These are phyloP conservation scores for Bipolaris victoriae DNA, from an alignment of 2,329 filamentous ascomycete species.

Conservation along the genomic window DNA sequence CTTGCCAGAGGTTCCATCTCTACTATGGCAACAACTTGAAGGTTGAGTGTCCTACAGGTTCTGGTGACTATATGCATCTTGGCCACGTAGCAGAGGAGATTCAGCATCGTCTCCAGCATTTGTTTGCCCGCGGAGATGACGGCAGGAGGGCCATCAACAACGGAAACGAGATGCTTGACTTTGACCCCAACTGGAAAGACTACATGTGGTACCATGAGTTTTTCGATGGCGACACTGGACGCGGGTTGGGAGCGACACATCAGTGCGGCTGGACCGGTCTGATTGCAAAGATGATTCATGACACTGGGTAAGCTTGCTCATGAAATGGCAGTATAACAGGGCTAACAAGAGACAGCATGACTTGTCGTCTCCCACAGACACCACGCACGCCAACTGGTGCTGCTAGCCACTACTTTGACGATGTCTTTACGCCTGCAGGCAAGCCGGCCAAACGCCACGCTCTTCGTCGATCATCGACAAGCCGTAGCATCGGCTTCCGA, in stretches of 20 bases:
- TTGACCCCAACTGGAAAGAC: constrained; percentile 91
- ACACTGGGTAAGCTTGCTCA: constrained; percentile 76
- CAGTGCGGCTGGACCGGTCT: constrained; percentile 97
- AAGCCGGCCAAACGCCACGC: constrained; percentile 56
- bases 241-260: constrained; percentile 88
- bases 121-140: constrained; percentile 84
- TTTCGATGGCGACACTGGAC: constrained; percentile 90
- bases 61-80: constrained; percentile 92
- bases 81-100: constrained; percentile 94
- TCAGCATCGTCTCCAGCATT: constrained; percentile 90
- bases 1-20: constrained; percentile 92
- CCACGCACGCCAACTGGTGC: constrained; percentile 83
- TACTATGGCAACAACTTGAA: constrained; percentile 90
- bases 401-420: constrained; percentile 94
- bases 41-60: constrained; percentile 92
- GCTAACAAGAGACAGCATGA: constrained; percentile 54
- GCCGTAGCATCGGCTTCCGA: constrained; percentile 80
- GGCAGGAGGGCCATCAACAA: constrained; percentile 88
- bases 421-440: constrained; percentile 70
- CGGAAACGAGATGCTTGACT: constrained; percentile 84
- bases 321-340: background rate
- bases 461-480: constrained; percentile 79
- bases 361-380: constrained; percentile 70
- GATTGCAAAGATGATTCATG: constrained; percentile 96
- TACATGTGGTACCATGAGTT: constrained; percentile 97